phyloP scores from a whole-genome alignment of 2,329 filamentous ascomycete genomes.

The Zelopaecilomyces penicillatus region DNA sequence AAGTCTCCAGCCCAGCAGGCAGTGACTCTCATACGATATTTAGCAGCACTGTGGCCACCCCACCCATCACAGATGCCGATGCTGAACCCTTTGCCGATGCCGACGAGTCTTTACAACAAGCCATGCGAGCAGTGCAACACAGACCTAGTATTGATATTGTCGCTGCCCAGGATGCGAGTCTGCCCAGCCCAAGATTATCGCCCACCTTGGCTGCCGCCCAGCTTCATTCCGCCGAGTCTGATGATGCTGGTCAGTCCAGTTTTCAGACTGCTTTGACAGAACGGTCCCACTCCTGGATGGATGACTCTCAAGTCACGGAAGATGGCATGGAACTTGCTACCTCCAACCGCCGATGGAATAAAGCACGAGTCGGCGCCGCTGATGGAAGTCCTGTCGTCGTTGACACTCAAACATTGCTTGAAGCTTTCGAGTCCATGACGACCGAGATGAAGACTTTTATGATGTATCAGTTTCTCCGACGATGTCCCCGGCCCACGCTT shows the following conservation, averaged over 20 bases:
- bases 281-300: slow-evolving; percentile 23
- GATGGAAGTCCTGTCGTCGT: slow-evolving; percentile 39
- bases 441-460: slow-evolving; percentile 89
- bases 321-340: slow-evolving; percentile 12
- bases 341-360: not conserved
- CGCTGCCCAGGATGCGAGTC: slow-evolving; percentile 75
- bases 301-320: slow-evolving; percentile 34
- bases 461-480: slow-evolving; percentile 88
- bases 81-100: slow-evolving; percentile 49
- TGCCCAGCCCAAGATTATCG: slow-evolving; percentile 90
- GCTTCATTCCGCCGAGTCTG: slow-evolving; percentile 38
- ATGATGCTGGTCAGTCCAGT: slow-evolving; percentile 28
- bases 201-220: slow-evolving; percentile 73
- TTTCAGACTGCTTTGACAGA: slow-evolving; percentile 24
- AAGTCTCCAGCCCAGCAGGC: slow-evolving; percentile 42
- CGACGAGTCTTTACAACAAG: slow-evolving; percentile 41
- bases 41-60: slow-evolving; percentile 59
- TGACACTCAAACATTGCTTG: slow-evolving; percentile 78
- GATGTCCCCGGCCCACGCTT: slow-evolving; percentile 80
- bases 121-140: slow-evolving; percentile 38
- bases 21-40: slow-evolving; percentile 54
- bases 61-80: slow-evolving; percentile 67
- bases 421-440: slow-evolving; percentile 85
- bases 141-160: slow-evolving; percentile 57
- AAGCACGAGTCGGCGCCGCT: not conserved